These are phyloP conservation scores for Gracilariopsis chorda DNA, from an alignment of 23 red algal genomes.

Conservation along the genomic window DNA sequence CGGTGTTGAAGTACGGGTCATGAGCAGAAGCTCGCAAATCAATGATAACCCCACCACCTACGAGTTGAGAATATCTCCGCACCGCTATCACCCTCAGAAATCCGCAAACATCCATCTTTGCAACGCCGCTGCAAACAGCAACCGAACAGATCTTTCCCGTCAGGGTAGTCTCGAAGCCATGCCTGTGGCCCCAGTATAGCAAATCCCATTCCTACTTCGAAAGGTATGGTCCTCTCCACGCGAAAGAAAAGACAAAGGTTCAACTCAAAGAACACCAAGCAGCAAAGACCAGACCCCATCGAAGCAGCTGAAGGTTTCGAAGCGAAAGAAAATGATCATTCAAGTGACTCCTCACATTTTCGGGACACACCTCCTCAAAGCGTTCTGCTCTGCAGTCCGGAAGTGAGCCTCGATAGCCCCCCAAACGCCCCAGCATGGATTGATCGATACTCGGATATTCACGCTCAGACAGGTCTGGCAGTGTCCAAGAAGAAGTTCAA, in stretches of 20 bases:
- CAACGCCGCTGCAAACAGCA: too few species aligned
- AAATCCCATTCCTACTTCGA: too few species aligned
- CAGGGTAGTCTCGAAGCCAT: too few species aligned
- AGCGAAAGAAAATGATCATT: background rate
- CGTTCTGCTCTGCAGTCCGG: background rate
- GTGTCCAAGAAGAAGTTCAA: constrained; percentile 48
- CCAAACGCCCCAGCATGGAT: background rate
- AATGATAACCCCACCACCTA: too few species aligned
- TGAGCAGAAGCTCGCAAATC: too few species aligned
- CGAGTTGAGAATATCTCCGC: too few species aligned
- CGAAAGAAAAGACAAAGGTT: background rate
- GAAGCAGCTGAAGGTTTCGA: constrained; percentile 17
- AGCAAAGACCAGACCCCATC: background rate
- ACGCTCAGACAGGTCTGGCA: constrained; percentile 13
- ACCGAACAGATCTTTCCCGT: too few species aligned
- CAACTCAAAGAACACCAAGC: background rate
- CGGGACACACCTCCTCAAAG: too few species aligned
- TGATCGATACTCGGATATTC: constrained; percentile 15
- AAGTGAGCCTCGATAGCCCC: background rate
- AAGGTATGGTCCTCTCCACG: background rate
- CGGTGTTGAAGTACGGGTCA: too few species aligned
- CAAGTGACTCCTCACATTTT: background rate
- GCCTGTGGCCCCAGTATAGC: too few species aligned
- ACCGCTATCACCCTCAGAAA: too few species aligned
- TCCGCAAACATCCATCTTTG: too few species aligned